Percentiles rank a stretch among this genome's conserved stretches.
These are phyloP conservation scores for Vicia faba DNA, from an alignment of 306 rosid genomes.

Conservation along the genomic window DNA sequence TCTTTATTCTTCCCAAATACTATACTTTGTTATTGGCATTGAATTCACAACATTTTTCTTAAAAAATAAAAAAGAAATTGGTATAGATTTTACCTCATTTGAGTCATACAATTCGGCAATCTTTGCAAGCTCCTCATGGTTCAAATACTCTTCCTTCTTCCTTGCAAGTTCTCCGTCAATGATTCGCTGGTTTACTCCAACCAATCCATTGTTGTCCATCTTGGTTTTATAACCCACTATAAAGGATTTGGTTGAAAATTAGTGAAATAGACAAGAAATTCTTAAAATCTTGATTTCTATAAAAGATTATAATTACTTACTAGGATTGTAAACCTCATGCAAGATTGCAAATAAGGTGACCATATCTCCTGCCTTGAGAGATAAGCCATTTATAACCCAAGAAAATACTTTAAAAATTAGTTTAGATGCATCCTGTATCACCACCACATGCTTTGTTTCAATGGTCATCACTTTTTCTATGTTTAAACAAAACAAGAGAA, in stretches of 20 bases:
- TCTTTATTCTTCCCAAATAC: no score
- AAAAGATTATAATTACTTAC: constrained; percentile 59
- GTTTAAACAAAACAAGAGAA: neutral
- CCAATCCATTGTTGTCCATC: constrained; percentile 44
- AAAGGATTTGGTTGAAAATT: constrained; percentile 22
- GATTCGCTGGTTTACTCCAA: constrained; percentile 49
- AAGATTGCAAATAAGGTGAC: constrained; percentile 65
- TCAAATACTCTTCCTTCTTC: constrained; percentile 53
- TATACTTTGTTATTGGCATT: no score
- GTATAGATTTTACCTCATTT: constrained; percentile 47
- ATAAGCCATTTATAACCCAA: constrained; percentile 53
- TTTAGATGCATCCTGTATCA: constrained; percentile 68
- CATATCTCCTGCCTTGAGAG: constrained; percentile 57
- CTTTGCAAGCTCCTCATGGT: constrained; percentile 42
- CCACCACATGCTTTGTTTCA: constrained; percentile 58
- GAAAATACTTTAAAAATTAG: constrained; percentile 49
- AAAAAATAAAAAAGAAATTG: no score
- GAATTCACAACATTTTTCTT: no score
- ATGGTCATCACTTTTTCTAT: constrained; percentile 22
- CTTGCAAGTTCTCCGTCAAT: constrained; percentile 44
- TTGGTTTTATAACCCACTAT: constrained; percentile 68
- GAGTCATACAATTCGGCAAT: constrained; percentile 49
- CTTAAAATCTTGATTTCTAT: neutral
- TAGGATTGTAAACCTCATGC: constrained; percentile 61
- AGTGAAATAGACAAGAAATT: constrained; percentile 20